Conservation (phyloP, 192 early-diverging fungal species). For the Coemansia sp. region DNA sequence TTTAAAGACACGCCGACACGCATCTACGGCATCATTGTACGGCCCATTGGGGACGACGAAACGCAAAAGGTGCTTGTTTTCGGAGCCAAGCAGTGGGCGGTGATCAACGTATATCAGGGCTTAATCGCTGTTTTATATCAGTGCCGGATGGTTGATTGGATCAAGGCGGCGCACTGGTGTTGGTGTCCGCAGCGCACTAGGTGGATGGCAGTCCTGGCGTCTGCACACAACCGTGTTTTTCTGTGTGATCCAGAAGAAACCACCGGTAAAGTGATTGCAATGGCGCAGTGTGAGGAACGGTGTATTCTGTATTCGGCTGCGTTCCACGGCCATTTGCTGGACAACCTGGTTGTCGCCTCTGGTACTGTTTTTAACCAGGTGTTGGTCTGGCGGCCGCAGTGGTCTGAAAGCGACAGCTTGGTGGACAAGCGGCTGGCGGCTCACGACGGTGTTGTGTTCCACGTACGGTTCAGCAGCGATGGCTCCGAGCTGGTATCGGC, state of each 20-base stretch:
- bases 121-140: constrained; percentile 21
- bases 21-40: constrained; percentile 51
- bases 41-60: not conserved
- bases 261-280: not conserved
- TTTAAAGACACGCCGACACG: not conserved
- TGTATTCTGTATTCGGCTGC: constrained; percentile 70
- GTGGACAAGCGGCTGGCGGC: constrained; percentile 7
- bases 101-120: constrained; percentile 14
- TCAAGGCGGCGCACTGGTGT: constrained; percentile 75
- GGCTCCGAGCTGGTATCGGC: constrained; percentile 65
- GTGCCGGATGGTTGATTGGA: constrained; percentile 69
- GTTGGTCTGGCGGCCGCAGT: constrained; percentile 60
- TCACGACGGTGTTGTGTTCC: constrained; percentile 74
- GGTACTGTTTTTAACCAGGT: constrained; percentile 89
- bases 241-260: constrained; percentile 56
- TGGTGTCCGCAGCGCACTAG: constrained; percentile 13
- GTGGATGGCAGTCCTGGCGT: constrained; percentile 60
- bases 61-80: constrained; percentile 31
- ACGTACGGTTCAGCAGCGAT: constrained; percentile 66
- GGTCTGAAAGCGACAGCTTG: not conserved
- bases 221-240: constrained; percentile 75
- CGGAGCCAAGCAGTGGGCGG: constrained; percentile 56
- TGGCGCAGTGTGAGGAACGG: not conserved
- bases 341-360: constrained; percentile 60
- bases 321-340: constrained; percentile 61